Percentiles rank a stretch among this genome's conserved stretches.
phyloP scores from a whole-genome alignment of 1,284 basidiomycete genomes.

The Cutaneotrichosporon cavernicola region DNA sequence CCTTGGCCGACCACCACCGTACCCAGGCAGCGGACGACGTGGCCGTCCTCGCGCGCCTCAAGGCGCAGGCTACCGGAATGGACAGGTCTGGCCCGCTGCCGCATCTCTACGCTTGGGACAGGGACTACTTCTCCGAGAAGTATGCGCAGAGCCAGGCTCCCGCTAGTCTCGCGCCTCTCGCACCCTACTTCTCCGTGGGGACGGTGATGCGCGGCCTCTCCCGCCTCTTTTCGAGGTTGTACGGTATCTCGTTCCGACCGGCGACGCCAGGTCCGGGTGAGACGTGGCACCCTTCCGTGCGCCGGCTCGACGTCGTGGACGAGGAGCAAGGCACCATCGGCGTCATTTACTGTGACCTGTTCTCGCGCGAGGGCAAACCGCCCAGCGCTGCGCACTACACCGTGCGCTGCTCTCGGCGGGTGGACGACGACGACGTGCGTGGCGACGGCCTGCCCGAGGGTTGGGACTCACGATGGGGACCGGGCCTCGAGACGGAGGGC shows the following conservation, averaged over 20 bases:
- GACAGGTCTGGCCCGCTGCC: constrained; percentile 56
- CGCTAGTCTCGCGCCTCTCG: constrained; percentile 62
- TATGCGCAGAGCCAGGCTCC: constrained; percentile 52
- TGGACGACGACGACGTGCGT: constrained; percentile 80
- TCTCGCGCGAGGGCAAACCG: constrained; percentile 79
- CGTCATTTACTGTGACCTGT: constrained; percentile 92
- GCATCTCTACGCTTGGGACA: constrained; percentile 83
- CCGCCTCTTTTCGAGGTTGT: constrained; percentile 76
- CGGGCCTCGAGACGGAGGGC: constrained; percentile 45
- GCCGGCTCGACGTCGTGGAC: constrained; percentile 82
- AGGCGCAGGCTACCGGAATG: constrained; percentile 62
- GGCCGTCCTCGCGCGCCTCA: constrained; percentile 66
- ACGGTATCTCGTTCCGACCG: constrained; percentile 74
- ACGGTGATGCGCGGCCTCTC: constrained; percentile 84
- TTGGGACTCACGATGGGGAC: constrained; percentile 45
- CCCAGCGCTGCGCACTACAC: constrained; percentile 95
- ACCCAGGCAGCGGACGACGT: constrained; percentile 73
- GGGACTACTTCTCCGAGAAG: constrained; percentile 69
- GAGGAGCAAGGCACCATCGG: constrained; percentile 82
- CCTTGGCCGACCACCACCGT: constrained; percentile 71
- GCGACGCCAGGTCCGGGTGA: constrained; percentile 69
- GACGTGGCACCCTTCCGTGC: constrained; percentile 83
- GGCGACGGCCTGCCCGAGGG: constrained; percentile 58
- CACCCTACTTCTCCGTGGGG: constrained; percentile 69
- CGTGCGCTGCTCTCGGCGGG: constrained; percentile 86